Base-by-base conservation (phyloP, 192 early-diverging fungal genomes). In the Allomyces arbusculus region DNA sequence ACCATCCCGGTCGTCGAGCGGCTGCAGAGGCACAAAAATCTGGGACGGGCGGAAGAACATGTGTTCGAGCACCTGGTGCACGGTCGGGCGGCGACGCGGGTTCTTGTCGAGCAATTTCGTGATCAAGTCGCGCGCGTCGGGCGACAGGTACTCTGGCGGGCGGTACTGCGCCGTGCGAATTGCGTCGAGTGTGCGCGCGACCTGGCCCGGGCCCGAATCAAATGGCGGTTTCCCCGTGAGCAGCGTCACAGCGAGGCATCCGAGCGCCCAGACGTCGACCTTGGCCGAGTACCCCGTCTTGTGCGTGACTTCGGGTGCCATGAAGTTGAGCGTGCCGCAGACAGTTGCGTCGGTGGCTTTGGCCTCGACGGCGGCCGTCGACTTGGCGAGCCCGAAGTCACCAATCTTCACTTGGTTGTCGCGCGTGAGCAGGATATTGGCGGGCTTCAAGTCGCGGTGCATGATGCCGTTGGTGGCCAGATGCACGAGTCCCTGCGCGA, bases 371-470 rank as follows among this genome's bases (percentile, higher is more conserved):
- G 77, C 69, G 11, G 33, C 73, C 11, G 84, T 79, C 24, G 81
- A 76, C 0, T 84, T 87, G 1, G 85, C 82, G 0, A 88, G 84
- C 62, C 87, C 87, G 77, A 88, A 88, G 65, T 88, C 86, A 0
- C 85, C 85, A 20, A 88, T 75, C 69, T 88, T 88, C 9, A 87
- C 84, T 9, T 79, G 63, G 22, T 84, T 84, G 58, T 86, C 80
- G 63, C 84, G 86, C 0, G 86, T 83, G 23, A 84, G 74, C 24
- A 88, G 69, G 5, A 88, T 81, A 67, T 88, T 88, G 63, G 79
- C 83, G 10, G 77, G 77, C 67, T 82, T 82, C 63, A 82, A 77
- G 64, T 82, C 81, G 12, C 81, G 77, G 55, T 82, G 81, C 62
- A 82, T 65, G 24, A 82, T 74, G 6, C 79, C 79, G 63, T 82